Evolutionary conservation across 805 yeast species (phyloP), one percentile per base, ranked within the genome.

Genomic region (Ogataea kodamae): DNA sequence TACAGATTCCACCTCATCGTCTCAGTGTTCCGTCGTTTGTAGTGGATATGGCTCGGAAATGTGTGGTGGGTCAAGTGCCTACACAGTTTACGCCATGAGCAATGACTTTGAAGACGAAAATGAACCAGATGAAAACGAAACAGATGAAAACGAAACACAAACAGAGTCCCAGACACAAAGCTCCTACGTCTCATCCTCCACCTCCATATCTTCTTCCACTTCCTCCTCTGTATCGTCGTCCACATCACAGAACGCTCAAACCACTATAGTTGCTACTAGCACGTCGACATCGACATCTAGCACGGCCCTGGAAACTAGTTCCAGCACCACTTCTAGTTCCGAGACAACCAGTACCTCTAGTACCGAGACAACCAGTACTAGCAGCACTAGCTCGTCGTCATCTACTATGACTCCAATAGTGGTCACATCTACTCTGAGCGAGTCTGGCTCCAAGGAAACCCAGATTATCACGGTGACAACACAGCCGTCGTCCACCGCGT

Each of bases 31-130:
- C 30, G 39, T 48, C 1, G 22, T 47, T 4, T 86, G 95, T 58
- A 55, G 52, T 13, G 94, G 87, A n/a, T 86, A 70, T 57, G 72
- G 75, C 7, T 26, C 45, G 3, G 81, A 80, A 35, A 61, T 42
- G 7, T 85, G 95, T 58, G 88, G 88, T 45, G 61, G 69, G 14
- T 47, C 54, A 18, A 65, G 60, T 40, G 69, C 68, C 35, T 68
- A 69, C 45, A 55, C 64, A 21, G 72, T 77, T 11, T 75, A 62
- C 41, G 58, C 67, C 6, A 59, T 63, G 31, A n/a, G n/a, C n/a
- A n/a, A n/a, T n/a, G n/a, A n/a, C n/a, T n/a, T n/a, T n/a, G n/a
- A n/a, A n/a, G 59, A 42, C 14, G 65, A 52, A 23, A 51, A 37
- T 20, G 40, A 35, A 18, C 42, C 26, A 18, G 30, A 25, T 14